Conservation (phyloP, 2,329 filamentous ascomycete species). For the Cadophora sp. region DNA sequence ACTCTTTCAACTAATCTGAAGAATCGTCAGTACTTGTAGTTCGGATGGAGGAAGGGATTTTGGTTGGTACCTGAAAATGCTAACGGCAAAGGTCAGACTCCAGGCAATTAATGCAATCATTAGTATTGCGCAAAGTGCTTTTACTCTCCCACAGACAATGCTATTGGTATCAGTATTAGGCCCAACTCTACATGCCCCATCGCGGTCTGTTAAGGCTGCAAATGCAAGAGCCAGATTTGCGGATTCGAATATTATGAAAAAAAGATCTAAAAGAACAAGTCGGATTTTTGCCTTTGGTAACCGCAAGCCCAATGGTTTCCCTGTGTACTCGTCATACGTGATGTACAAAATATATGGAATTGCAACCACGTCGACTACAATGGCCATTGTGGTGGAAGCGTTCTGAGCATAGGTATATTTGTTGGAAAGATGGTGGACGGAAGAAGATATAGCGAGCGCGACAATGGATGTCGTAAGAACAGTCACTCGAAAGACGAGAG, state of each 20-base stretch:
- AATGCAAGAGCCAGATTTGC: conserved; percentile 92
- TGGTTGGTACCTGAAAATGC: conserved; percentile 68
- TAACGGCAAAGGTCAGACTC: conserved; percentile 88
- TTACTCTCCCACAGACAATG: conserved; percentile 66
- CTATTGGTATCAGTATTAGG: conserved; percentile 45
- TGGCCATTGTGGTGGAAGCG: conserved; percentile 84
- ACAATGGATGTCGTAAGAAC: conserved; percentile 84
- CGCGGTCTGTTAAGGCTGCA: conserved; percentile 72
- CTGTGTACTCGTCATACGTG: conserved; percentile 95
- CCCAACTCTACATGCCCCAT: conserved; percentile 61
- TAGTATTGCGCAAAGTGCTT: conserved; percentile 78
- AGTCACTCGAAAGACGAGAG: conserved; percentile 80
- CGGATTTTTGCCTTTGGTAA: conserved; percentile 85
- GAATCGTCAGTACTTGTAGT: conserved; percentile 39
- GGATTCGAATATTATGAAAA: conserved; percentile 97
- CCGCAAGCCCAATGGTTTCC: conserved; percentile 88
- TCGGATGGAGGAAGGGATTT: background rate
- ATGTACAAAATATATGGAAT: conserved; percentile 92
- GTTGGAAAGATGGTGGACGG: conserved; percentile 67
- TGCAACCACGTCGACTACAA: conserved; percentile 87
- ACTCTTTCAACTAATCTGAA: conserved; percentile 63
- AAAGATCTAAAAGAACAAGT: conserved; percentile 87
- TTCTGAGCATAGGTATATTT: conserved; percentile 58
- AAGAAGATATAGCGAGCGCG: conserved; percentile 78
- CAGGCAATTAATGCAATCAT: conserved; percentile 86